Conservation (phyloP, 106 monocot genomes). For the Dendrobium nobile region DNA sequence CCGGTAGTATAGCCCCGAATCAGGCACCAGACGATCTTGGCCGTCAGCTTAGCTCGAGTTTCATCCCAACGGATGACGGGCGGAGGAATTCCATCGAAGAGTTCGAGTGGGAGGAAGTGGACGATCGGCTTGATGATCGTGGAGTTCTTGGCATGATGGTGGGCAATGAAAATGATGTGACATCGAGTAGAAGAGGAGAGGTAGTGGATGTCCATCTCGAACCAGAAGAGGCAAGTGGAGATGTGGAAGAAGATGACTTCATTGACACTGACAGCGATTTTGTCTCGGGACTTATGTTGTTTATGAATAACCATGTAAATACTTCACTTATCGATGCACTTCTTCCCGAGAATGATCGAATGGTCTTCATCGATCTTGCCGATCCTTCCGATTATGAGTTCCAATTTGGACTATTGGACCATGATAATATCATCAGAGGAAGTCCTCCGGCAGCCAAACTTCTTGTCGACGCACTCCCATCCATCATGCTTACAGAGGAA, state of each 20-base stretch:
- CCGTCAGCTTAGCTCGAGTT: conserved; percentile 14
- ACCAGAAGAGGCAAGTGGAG: neutral
- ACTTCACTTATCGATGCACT: neutral
- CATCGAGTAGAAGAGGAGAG: conserved; percentile 6
- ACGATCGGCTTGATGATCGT: conserved; percentile 8
- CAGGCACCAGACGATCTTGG: neutral
- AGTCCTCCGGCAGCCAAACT: conserved; percentile 26
- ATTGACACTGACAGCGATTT: neutral
- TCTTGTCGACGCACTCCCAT: conserved; percentile 27
- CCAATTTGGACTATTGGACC: neutral
- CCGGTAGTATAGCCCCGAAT: neutral
- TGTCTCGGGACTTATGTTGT: conserved; percentile 30
- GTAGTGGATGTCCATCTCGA: neutral
- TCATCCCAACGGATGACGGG: conserved; percentile 11
- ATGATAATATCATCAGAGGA: neutral
- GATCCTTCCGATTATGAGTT: conserved; percentile 1
- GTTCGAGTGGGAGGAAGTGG: conserved; percentile 38
- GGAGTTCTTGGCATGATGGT: conserved; percentile 11
- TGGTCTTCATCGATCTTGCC: neutral
- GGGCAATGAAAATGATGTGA: conserved; percentile 5
- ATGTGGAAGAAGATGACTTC: neutral
- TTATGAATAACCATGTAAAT: conserved; percentile 1
- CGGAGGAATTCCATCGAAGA: conserved; percentile 19
- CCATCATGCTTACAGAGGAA: conserved; percentile 11
- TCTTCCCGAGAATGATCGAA: neutral